phyloP scores from a whole-genome alignment of 257 asterid species.

The Petunia secreta region DNA sequence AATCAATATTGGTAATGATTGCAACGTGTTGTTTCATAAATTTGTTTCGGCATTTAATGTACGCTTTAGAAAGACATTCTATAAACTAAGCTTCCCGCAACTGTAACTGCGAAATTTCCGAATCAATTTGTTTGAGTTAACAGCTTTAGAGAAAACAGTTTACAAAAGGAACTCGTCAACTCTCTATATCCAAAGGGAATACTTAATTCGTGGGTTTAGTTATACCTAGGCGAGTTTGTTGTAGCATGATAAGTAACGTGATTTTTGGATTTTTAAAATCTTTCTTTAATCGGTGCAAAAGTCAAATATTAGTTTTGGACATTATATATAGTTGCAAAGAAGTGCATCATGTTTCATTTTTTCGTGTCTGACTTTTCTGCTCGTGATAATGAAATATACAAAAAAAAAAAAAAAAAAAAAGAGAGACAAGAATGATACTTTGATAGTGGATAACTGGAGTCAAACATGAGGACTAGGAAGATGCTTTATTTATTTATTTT shows the following conservation, averaged over 20 bases:
- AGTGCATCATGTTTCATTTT: neutral
- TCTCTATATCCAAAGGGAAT: no score
- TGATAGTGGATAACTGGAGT: no score
- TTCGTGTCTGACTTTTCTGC: neutral
- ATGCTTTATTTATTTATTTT: no score
- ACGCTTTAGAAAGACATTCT: neutral
- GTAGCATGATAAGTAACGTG: neutral
- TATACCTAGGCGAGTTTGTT: no score
- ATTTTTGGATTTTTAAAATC: neutral
- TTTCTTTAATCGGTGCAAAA: neutral
- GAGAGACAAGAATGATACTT: no score
- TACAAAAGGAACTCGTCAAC: no score
- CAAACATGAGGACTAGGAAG: no score
- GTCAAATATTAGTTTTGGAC: slow-evolving; percentile 10
- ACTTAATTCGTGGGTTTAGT: neutral
- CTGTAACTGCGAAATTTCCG: no score
- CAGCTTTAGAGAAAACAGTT: no score
- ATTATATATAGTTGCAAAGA: neutral
- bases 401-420: no score
- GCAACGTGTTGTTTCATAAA: slow-evolving; percentile 12
- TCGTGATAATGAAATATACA: neutral
- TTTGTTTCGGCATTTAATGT: neutral
- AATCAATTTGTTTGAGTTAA: no score
- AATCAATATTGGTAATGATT: slow-evolving; percentile 11
- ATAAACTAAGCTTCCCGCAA: neutral